phyloP scores from a whole-genome alignment of 163 green algal species.

The Prototheca stagnorum region DNA sequence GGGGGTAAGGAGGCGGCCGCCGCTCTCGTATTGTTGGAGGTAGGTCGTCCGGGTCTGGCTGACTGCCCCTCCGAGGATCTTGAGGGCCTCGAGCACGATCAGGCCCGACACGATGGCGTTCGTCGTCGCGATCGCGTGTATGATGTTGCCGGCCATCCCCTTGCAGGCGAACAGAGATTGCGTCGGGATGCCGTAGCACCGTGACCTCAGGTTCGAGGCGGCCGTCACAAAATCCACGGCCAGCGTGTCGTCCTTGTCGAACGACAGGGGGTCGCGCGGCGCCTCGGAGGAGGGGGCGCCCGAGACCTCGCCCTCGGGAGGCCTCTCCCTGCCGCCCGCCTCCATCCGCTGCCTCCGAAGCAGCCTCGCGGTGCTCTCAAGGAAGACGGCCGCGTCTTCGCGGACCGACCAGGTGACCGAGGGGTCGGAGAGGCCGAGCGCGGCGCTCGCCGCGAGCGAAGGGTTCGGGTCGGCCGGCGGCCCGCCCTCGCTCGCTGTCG shows the following conservation, averaged over 20 bases:
- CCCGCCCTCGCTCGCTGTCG: too few species aligned
- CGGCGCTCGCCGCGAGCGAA: background rate
- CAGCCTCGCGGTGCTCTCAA: slow-evolving; percentile 36
- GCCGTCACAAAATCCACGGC: slow-evolving; percentile 87
- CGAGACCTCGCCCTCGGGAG: too few species aligned
- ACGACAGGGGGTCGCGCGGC: too few species aligned
- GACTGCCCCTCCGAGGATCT: slow-evolving; percentile 38
- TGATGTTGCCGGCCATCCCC: slow-evolving; percentile 97
- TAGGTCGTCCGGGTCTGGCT: slow-evolving; percentile 17
- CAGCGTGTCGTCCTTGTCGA: slow-evolving; percentile 85
- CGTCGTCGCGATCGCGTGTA: slow-evolving; percentile 95
- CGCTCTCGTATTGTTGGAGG: slow-evolving; percentile 23
- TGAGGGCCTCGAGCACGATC: slow-evolving; percentile 83
- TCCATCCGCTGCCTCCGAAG: slow-evolving; percentile 38
- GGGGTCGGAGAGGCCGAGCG: slow-evolving; percentile 41
- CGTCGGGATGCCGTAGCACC: slow-evolving; percentile 64
- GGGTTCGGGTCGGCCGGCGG: too few species aligned
- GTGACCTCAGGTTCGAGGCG: slow-evolving; percentile 65
- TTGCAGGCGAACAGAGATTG: slow-evolving; percentile 61
- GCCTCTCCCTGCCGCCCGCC: slow-evolving; percentile 49
- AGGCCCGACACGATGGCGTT: slow-evolving; percentile 88
- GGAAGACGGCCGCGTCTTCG: slow-evolving; percentile 66
- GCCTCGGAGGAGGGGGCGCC: too few species aligned
- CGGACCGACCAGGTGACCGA: slow-evolving; percentile 42
- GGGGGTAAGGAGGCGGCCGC: slow-evolving; percentile 28